Evolutionary conservation across 1,139 yeast genomes (phyloP).

Genomic region (Suhomyces coccinellae): DNA sequence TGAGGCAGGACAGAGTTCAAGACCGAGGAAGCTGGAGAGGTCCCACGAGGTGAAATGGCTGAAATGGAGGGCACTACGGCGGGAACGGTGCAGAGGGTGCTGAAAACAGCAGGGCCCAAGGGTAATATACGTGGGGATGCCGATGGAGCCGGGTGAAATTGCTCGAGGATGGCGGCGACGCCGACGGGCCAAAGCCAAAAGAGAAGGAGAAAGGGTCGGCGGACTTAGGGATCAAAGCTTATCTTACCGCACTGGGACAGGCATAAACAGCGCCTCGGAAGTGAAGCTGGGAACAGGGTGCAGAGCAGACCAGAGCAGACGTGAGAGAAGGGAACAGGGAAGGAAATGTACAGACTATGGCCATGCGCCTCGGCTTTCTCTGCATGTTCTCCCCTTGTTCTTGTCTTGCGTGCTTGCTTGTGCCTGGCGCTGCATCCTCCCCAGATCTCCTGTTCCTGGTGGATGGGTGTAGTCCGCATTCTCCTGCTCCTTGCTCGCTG

Average conservation of each 20-base stretch:
- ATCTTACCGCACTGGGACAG: background rate
- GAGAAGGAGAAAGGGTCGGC: too few species aligned
- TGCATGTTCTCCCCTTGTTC: too few species aligned
- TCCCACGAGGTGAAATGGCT: too few species aligned
- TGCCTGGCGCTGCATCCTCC: too few species aligned
- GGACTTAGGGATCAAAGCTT: background rate
- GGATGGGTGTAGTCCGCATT: background rate
- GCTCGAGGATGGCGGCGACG: background rate
- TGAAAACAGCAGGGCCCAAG: background rate
- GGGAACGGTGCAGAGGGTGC: background rate
- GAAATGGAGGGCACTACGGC: too few species aligned
- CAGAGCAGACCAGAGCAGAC: too few species aligned
- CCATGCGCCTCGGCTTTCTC: too few species aligned
- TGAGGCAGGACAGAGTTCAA: constrained; percentile 4
- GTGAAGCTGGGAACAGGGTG: too few species aligned
- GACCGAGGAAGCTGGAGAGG: background rate
- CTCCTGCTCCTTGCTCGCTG: background rate
- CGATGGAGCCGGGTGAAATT: background rate
- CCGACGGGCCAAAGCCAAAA: background rate
- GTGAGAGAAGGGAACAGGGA: background rate
- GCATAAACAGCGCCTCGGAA: constrained; percentile 1
- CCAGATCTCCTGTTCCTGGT: too few species aligned
- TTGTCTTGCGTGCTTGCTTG: too few species aligned
- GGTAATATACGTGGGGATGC: background rate
- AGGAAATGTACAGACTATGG: too few species aligned